These are phyloP conservation scores for Dictyostelium intermedium DNA, from an alignment of 78 protist genomes.

Conservation along the genomic window DNA sequence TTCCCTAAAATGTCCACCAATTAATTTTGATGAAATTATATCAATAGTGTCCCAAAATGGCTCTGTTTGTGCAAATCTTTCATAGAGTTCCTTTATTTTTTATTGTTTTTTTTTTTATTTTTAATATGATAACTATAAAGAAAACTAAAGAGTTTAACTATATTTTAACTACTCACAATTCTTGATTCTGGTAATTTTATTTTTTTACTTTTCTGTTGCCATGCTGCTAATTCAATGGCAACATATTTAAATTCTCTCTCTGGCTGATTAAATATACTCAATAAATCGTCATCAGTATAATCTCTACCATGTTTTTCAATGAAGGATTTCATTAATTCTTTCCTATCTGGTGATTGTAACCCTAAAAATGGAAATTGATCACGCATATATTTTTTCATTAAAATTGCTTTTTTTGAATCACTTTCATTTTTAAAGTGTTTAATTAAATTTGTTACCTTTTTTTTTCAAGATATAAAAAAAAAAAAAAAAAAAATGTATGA, in stretches of 20 bases:
- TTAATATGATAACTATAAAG: too few species aligned
- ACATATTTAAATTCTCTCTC: slow-evolving; percentile 50
- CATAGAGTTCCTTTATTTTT: not conserved
- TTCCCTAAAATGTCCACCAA: slow-evolving; percentile 16
- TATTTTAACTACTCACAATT: not conserved
- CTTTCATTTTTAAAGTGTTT: not conserved
- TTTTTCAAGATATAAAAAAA: not conserved
- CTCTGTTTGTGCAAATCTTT: not conserved
- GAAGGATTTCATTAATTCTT: not conserved
- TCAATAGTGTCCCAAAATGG: slow-evolving; percentile 67
- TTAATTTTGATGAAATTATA: slow-evolving; percentile 3
- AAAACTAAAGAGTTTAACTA: too few species aligned
- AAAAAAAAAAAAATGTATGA: too few species aligned
- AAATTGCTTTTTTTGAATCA: not conserved
- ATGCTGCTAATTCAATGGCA: slow-evolving; percentile 27
- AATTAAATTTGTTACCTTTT: not conserved
- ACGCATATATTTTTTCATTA: slow-evolving; percentile 48
- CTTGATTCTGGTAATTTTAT: not conserved
- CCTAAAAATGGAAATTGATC: slow-evolving; percentile 41
- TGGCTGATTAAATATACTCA: not conserved
- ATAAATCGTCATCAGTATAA: not conserved
- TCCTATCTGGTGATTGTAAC: slow-evolving; percentile 8
- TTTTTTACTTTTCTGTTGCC: not conserved
- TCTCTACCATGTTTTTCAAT: not conserved
- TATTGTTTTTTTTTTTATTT: too few species aligned